Conservation (phyloP, 768 basidiomycete species). For the Austroboletus eburneus region DNA sequence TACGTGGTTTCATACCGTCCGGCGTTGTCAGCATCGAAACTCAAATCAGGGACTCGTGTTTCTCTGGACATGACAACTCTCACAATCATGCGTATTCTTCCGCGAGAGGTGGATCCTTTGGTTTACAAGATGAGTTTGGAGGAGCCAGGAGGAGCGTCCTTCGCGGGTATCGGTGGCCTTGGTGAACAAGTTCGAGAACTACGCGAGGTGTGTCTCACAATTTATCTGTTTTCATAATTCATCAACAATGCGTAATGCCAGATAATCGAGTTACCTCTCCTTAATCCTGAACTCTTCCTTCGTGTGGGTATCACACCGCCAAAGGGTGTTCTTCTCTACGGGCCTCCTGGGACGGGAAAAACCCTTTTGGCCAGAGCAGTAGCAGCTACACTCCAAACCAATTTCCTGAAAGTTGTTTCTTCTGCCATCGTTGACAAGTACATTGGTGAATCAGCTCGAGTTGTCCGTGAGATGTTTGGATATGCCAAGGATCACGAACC, state of each 20-base stretch:
- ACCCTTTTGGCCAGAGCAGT: slow-evolving; percentile 93
- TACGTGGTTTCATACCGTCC: slow-evolving; percentile 98
- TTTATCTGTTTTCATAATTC: background rate
- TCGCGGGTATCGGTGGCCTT: slow-evolving; percentile 95
- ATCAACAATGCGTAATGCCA: slow-evolving; percentile 24
- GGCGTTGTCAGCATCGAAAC: slow-evolving; percentile 83
- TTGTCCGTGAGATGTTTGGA: slow-evolving; percentile 98
- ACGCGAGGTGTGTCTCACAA: slow-evolving; percentile 65
- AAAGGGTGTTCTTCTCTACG: slow-evolving; percentile 93
- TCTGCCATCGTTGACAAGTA: slow-evolving; percentile 98
- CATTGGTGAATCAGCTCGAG: slow-evolving; percentile 94
- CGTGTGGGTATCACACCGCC: slow-evolving; percentile 97
- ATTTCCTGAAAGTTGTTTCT: slow-evolving; percentile 98
- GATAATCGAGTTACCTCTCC: slow-evolving; percentile 94
- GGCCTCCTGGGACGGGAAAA: slow-evolving; percentile 96
- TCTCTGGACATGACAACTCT: slow-evolving; percentile 99
- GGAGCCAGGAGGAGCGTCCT: slow-evolving; percentile 92
- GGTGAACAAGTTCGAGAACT: slow-evolving; percentile 95
- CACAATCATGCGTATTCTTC: slow-evolving; percentile 97
- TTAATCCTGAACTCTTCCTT: slow-evolving; percentile 90
- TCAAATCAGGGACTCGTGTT: slow-evolving; percentile 92
- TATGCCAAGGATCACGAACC: slow-evolving; percentile 98
- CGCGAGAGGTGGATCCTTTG: slow-evolving; percentile 94
- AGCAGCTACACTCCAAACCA: slow-evolving; percentile 91
- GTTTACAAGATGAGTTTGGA: slow-evolving; percentile 99